Base-by-base conservation (phyloP, 208 protist species). In the Kentomonas sorsogonicus region DNA sequence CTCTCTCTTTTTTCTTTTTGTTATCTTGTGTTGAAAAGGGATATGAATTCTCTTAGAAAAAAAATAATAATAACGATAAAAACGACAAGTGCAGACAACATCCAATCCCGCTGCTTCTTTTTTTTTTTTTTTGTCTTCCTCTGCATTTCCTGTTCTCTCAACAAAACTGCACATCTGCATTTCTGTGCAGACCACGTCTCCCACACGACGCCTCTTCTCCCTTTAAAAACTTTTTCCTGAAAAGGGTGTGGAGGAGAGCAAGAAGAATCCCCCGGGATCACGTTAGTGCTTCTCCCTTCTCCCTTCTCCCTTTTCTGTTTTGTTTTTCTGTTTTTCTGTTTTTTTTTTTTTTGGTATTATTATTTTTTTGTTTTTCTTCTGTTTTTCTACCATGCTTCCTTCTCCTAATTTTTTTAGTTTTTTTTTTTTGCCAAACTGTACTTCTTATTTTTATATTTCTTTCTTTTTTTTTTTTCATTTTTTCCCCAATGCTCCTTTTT, bases 301-400 rank as follows among this genome's bases (percentile, higher is more conserved):
- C n/a, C n/a, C n/a, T n/a, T n/a, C n/a, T n/a, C n/a, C n/a, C 23
- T 29, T 29, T 15, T 26, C 7, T 4, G 3, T 5, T 30, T 27
- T 59, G 16, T 25, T 48, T 44, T 2, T 48, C 22, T 27, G n/a
- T 48, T 18, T 25, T 11, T 31, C 6, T 58, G 23, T 31, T 46
- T 51, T 60, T 51, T 41, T 22, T 47, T 7, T 31, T 34, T 27
- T 55, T 57, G 2, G 4, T 51, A 33, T 60, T 41, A 27, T 60
- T 36, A 27, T n/a, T 34, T 56, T 59, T 59, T 57, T 68, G 11
- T 30, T 56, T 38, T 22, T 20, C 38, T 34, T 53, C 54, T 52
- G 13, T 50, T 44, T 33, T 30, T 51, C 31, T 34, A 36, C 15
- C 11, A 26, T 57, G 5, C 3, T 3, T 31, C 2, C 15, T 55